Evolutionary conservation across 345 rosid species (phyloP).

Genomic region (Erucastrum elatum): DNA sequence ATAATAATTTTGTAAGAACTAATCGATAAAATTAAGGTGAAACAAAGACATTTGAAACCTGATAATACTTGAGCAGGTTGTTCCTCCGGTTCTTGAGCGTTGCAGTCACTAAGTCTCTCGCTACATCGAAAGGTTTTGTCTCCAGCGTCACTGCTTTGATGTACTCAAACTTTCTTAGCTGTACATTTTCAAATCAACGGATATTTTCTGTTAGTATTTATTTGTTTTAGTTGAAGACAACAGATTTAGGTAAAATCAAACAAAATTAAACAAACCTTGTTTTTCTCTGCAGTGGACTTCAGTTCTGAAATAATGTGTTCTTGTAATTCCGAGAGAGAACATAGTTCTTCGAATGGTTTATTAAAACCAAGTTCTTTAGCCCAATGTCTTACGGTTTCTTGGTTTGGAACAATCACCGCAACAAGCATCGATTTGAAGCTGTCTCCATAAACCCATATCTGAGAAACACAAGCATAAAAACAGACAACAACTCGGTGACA

Average conservation of each 20-base stretch:
- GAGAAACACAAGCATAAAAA: background rate
- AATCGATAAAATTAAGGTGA: background rate
- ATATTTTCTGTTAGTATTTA: background rate
- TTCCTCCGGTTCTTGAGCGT: background rate
- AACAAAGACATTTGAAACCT: background rate
- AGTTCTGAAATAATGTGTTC: background rate
- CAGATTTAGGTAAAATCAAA: background rate
- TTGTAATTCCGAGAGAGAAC: background rate
- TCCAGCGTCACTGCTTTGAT: background rate
- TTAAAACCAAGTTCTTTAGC: conserved; percentile 38
- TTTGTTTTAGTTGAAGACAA: background rate
- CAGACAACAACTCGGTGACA: background rate
- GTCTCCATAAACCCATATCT: conserved; percentile 94
- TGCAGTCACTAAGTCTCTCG: background rate
- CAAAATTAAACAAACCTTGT: background rate
- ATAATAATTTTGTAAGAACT: background rate
- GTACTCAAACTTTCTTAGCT: background rate
- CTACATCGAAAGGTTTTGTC: background rate
- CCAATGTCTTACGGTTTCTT: conserved; percentile 66
- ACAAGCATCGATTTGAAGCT: conserved; percentile 84
- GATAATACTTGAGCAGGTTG: background rate
- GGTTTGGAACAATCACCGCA: conserved; percentile 74
- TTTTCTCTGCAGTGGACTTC: background rate
- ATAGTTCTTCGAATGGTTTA: background rate
- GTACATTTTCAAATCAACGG: background rate